phyloP scores from a whole-genome alignment of 2,329 filamentous ascomycete species.

The Passalora sequoiae region DNA sequence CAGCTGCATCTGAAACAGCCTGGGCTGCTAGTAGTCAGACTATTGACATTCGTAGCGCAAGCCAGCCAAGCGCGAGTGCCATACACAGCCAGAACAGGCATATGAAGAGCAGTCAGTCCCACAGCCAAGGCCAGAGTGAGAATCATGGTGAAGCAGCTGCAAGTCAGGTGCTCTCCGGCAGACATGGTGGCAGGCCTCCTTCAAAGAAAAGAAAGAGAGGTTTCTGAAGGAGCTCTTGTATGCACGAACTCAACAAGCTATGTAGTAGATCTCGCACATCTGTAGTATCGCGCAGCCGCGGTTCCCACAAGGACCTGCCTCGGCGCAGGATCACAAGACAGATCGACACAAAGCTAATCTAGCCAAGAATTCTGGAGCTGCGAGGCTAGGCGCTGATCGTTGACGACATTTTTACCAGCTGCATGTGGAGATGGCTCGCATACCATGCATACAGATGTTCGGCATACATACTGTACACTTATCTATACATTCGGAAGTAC shows the following conservation, averaged over 20 bases:
- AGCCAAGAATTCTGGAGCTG: constrained; percentile 9
- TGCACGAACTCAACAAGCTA: too few species aligned
- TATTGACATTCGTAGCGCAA: constrained; percentile 28
- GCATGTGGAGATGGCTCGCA: too few species aligned
- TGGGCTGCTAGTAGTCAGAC: constrained; percentile 30
- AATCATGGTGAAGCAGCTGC: constrained; percentile 14
- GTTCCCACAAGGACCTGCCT: not conserved
- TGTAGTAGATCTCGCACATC: too few species aligned
- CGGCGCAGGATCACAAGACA: not conserved
- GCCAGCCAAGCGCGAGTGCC: constrained; percentile 20
- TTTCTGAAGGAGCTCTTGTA: too few species aligned
- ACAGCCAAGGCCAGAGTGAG: constrained; percentile 9
- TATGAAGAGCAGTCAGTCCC: constrained; percentile 23
- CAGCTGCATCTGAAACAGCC: constrained; percentile 23
- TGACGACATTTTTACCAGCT: constrained; percentile 23
- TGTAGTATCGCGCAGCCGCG: too few species aligned
- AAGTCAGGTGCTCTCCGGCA: constrained; percentile 33
- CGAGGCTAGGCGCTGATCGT: too few species aligned
- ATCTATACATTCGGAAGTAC: too few species aligned
- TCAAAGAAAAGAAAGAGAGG: constrained; percentile 42
- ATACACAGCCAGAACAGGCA: constrained; percentile 11
- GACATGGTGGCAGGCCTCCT: constrained; percentile 33
- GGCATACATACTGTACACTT: too few species aligned
- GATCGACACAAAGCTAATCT: constrained; percentile 9
- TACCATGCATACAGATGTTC: too few species aligned